Evolutionary conservation across 306 rosid genomes (phyloP).

Genomic region (Sphenostylis stenocarpa): DNA sequence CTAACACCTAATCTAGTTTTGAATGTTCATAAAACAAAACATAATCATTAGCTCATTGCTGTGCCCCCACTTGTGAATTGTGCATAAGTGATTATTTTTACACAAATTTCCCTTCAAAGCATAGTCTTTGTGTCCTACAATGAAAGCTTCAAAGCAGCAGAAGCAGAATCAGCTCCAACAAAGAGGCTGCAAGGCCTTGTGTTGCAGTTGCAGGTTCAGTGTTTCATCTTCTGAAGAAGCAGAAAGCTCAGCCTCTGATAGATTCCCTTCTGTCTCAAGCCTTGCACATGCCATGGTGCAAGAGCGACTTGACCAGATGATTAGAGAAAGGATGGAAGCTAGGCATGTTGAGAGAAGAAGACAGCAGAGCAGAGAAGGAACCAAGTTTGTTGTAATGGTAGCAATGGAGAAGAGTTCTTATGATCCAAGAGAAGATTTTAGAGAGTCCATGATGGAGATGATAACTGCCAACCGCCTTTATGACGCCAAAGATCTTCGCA

Average conservation of each 20-base stretch:
- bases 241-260: conserved; percentile 62
- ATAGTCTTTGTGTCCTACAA: conserved; percentile 29
- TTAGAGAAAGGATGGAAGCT: conserved; percentile 59
- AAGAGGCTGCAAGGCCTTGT: conserved; percentile 66
- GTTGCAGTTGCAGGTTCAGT: conserved; percentile 81
- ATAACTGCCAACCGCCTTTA: conserved; percentile 66
- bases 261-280: conserved; percentile 74
- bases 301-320: conserved; percentile 84
- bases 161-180: conserved; percentile 49
- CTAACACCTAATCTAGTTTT: conserved; percentile 30
- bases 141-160: conserved; percentile 61
- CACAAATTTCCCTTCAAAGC: conserved; percentile 47
- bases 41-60: conserved; percentile 50
- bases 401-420: conserved; percentile 81
- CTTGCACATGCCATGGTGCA: conserved; percentile 97
- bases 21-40: conserved; percentile 48
- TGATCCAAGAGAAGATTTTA: conserved; percentile 85
- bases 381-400: conserved; percentile 77
- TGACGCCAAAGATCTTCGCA: conserved; percentile 74
- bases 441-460: conserved; percentile 82
- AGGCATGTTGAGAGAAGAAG: conserved; percentile 51
- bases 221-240: conserved; percentile 88
- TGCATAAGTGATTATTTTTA: conserved; percentile 56
- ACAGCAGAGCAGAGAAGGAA: conserved; percentile 49
- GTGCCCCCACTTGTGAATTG: conserved; percentile 66